phyloP scores from a whole-genome alignment of 2,329 filamentous ascomycete species.

The Botrytis fragariae region DNA sequence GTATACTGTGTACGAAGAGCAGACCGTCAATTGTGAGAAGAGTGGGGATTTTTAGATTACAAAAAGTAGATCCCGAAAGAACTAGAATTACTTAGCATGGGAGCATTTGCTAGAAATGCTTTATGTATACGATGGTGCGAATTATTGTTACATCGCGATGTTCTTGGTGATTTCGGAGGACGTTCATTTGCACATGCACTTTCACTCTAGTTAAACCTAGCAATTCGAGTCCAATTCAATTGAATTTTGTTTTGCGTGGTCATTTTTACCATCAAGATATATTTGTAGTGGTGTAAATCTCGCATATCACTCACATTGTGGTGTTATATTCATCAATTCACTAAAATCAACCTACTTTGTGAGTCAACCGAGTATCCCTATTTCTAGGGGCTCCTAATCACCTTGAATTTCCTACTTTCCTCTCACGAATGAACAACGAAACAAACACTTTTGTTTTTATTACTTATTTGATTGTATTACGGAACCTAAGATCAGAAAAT shows the following conservation, averaged over 20 bases:
- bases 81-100: background rate
- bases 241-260: background rate
- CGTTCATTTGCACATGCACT: background rate
- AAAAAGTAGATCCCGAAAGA: background rate
- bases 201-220: background rate
- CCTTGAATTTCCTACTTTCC: background rate
- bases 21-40: background rate
- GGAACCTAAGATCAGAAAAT: background rate
- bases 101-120: background rate
- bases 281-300: background rate
- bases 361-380: background rate
- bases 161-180: background rate
- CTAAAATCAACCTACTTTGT: background rate
- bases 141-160: background rate
- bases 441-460: background rate
- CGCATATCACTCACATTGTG: background rate
- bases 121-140: background rate
- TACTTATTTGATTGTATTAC: background rate
- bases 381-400: background rate
- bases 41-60: background rate
- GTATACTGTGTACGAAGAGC: background rate
- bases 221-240: background rate
- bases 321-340: constrained; percentile 2
- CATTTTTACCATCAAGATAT: background rate
- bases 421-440: background rate